Evolutionary conservation across 768 basidiomycete species (phyloP).

Genomic region (Pisolithus albus): DNA sequence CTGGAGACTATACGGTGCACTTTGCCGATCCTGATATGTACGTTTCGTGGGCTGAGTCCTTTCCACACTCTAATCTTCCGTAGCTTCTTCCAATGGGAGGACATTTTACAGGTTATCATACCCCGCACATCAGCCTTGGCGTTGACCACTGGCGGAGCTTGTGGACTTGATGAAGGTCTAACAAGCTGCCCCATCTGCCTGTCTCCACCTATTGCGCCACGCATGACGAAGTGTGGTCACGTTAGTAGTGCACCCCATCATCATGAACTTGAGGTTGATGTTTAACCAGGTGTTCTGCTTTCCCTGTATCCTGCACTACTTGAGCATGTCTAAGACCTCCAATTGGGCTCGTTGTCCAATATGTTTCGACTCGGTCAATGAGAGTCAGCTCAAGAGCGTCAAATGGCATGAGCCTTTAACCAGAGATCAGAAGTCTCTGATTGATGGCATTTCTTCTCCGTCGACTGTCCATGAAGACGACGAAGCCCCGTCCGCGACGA

Average conservation of each 20-base stretch:
- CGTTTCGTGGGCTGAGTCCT: conserved; percentile 25
- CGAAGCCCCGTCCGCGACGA: conserved; percentile 40
- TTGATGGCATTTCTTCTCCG: conserved; percentile 40
- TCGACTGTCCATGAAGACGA: conserved; percentile 32
- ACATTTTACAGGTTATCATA: conserved; percentile 91
- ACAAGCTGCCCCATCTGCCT: conserved; percentile 93
- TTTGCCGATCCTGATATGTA: conserved; percentile 97
- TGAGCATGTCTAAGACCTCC: conserved; percentile 69
- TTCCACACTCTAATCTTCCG: neutral
- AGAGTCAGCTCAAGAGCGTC: conserved; percentile 86
- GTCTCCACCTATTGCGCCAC: conserved; percentile 78
- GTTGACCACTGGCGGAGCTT: conserved; percentile 46
- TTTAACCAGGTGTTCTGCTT: conserved; percentile 79
- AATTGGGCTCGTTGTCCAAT: conserved; percentile 95
- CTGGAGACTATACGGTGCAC: conserved; percentile 87
- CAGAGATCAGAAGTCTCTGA: conserved; percentile 19
- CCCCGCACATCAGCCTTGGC: conserved; percentile 74
- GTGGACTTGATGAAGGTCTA: conserved; percentile 48
- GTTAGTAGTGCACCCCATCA: conserved; percentile 43
- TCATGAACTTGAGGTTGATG: conserved; percentile 9
- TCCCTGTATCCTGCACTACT: conserved; percentile 88
- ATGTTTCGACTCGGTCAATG: conserved; percentile 89
- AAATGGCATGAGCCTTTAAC: conserved; percentile 71
- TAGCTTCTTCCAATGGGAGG: conserved; percentile 94
- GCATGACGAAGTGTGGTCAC: conserved; percentile 98